Evolutionary conservation across 306 rosid genomes (phyloP).

Genomic region (Canavalia ensiformis): DNA sequence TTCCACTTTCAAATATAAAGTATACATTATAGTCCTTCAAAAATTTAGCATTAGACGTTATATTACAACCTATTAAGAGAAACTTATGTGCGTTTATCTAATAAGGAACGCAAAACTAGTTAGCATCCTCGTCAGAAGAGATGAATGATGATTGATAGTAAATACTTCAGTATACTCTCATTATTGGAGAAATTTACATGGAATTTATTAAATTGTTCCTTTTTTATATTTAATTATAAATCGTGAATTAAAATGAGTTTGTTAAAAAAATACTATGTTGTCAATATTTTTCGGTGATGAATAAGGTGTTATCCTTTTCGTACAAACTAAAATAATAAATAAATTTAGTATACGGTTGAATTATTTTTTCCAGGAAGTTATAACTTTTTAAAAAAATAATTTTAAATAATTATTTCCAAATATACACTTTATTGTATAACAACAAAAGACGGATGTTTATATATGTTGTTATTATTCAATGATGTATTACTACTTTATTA

Average conservation of each 20-base stretch:
- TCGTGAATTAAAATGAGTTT: not conserved
- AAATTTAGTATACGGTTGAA: not conserved
- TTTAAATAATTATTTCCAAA: not conserved
- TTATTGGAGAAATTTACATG: not conserved
- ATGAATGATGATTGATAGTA: not conserved
- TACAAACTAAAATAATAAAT: slow-evolving; percentile 26
- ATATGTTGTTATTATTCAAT: no score
- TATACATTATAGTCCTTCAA: slow-evolving; percentile 12
- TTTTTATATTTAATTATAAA: not conserved
- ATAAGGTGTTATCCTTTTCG: not conserved
- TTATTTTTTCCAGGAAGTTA: not conserved
- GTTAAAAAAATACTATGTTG: not conserved
- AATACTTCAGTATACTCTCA: not conserved
- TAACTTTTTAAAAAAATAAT: not conserved
- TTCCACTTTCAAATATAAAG: slow-evolving; percentile 27
- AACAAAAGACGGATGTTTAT: not conserved
- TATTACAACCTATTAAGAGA: slow-evolving; percentile 27
- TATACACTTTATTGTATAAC: not conserved
- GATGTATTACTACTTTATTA: no score
- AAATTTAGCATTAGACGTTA: slow-evolving; percentile 33
- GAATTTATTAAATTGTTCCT: no score
- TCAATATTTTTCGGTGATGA: not conserved
- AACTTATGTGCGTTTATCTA: slow-evolving; percentile 33
- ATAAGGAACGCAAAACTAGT: slow-evolving; percentile 30
- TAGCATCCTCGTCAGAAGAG: not conserved